phyloP scores from a whole-genome alignment of 306 rosid species.

The Styphnolobium japonicum region DNA sequence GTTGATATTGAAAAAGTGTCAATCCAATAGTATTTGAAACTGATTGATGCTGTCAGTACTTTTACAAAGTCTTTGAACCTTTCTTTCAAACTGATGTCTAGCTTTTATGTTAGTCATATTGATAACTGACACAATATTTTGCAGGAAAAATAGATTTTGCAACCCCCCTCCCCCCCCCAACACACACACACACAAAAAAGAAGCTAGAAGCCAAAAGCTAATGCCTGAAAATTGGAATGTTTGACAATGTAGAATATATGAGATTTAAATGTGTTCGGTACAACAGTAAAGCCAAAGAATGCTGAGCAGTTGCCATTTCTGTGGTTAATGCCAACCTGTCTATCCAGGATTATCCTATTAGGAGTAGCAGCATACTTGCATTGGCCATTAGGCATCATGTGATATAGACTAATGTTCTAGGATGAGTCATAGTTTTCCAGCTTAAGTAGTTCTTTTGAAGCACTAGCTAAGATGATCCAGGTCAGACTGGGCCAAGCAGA shows the following conservation, averaged over 20 bases:
- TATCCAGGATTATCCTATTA: neutral
- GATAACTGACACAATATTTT: neutral
- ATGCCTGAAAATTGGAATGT: neutral
- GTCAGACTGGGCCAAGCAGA: slow-evolving; percentile 3
- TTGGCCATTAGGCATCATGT: neutral
- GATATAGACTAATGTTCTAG: neutral
- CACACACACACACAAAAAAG: too few relatives aligned
- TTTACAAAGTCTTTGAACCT: neutral
- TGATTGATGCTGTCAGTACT: neutral
- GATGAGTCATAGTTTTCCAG: slow-evolving; percentile 9
- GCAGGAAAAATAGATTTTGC: neutral
- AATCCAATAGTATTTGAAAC: neutral
- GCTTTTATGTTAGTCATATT: neutral
- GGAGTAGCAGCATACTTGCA: slow-evolving; percentile 26
- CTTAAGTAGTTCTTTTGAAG: slow-evolving; percentile 13
- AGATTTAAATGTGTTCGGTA: neutral
- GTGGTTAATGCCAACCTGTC: neutral
- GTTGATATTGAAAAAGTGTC: neutral
- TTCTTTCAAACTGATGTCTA: neutral
- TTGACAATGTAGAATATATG: neutral
- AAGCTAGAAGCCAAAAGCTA: neutral
- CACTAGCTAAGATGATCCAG: neutral
- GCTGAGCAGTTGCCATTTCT: neutral
- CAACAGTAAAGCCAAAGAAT: neutral
- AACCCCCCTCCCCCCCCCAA: neutral